Conservation (phyloP, 345 rosid genomes). For the Hevea brasiliensis region DNA sequence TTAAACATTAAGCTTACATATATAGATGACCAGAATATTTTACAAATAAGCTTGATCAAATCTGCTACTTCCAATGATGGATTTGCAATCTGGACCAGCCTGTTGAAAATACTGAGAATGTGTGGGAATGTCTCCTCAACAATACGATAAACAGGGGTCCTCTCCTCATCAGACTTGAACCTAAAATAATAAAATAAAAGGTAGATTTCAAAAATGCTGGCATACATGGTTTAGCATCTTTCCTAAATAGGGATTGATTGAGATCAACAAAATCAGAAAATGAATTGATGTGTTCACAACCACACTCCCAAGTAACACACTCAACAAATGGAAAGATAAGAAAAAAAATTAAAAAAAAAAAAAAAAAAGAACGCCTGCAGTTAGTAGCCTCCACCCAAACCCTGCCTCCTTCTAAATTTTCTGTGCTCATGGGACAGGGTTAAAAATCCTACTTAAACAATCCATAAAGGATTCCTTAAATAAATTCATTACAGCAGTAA, state of each 20-base stretch:
- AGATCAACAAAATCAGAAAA: neutral
- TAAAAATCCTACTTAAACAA: neutral
- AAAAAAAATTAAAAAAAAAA: too few species aligned
- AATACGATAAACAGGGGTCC: constrained; percentile 78
- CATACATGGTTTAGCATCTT: neutral
- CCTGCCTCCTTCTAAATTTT: neutral
- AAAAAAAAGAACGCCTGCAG: too few species aligned
- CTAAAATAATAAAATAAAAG: constrained; percentile 35
- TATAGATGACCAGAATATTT: constrained; percentile 97
- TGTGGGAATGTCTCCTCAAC: constrained; percentile 88
- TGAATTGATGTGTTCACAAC: neutral
- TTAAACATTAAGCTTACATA: constrained; percentile 58
- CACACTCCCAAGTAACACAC: neutral
- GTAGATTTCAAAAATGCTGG: neutral
- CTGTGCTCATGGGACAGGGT: neutral
- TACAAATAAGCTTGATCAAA: constrained; percentile 89
- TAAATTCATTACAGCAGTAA: too few species aligned
- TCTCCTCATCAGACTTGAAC: constrained; percentile 97
- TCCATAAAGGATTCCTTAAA: too few species aligned
- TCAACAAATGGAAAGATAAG: neutral
- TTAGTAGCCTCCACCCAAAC: neutral
- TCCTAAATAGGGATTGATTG: neutral
- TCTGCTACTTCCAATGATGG: constrained; percentile 91
- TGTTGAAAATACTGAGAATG: constrained; percentile 71
- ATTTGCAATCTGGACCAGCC: constrained; percentile 76